These are phyloP conservation scores for Craterostigma plantagineum DNA, from an alignment of 257 asterid genomes.

Conservation along the genomic window DNA sequence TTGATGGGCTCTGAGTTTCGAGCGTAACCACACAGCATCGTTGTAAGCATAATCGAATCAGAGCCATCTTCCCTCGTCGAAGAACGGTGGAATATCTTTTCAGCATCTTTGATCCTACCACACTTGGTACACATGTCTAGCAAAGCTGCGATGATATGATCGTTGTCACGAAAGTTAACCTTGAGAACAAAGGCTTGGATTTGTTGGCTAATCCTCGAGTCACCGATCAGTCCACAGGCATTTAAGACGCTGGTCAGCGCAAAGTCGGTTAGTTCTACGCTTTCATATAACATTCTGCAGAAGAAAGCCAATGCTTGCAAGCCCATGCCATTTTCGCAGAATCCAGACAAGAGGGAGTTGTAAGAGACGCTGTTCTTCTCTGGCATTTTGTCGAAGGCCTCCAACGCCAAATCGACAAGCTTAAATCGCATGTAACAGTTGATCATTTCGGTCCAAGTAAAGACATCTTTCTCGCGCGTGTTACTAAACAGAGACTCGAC, in stretches of 20 bases:
- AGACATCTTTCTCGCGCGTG: slow-evolving; percentile 44
- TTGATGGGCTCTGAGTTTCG: slow-evolving; percentile 44
- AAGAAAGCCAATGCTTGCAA: slow-evolving; percentile 39
- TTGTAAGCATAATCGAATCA: slow-evolving; percentile 28
- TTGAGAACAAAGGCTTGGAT: slow-evolving; percentile 67
- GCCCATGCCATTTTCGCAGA: slow-evolving; percentile 38
- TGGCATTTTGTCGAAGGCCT: slow-evolving; percentile 42
- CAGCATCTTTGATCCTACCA: slow-evolving; percentile 69
- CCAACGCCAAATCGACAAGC: slow-evolving; percentile 36
- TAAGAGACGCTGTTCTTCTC: slow-evolving; percentile 46
- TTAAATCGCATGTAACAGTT: slow-evolving; percentile 68
- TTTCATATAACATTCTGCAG: slow-evolving; percentile 37
- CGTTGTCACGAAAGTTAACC: slow-evolving; percentile 29
- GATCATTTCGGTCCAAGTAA: slow-evolving; percentile 72
- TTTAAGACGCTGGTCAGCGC: slow-evolving; percentile 46
- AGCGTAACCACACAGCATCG: slow-evolving; percentile 65
- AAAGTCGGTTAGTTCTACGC: slow-evolving; percentile 41
- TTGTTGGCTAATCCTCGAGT: slow-evolving; percentile 43
- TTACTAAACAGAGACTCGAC: slow-evolving; percentile 35
- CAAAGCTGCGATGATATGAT: slow-evolving; percentile 36
- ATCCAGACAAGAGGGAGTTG: slow-evolving; percentile 65
- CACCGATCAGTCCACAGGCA: slow-evolving; percentile 48
- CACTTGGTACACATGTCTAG: slow-evolving; percentile 74
- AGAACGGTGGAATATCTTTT: slow-evolving; percentile 30
- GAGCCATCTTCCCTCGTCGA: slow-evolving; percentile 15